Base-by-base conservation (phyloP, 1,284 basidiomycete genomes). In the Apiotrichum veenhuisii region DNA sequence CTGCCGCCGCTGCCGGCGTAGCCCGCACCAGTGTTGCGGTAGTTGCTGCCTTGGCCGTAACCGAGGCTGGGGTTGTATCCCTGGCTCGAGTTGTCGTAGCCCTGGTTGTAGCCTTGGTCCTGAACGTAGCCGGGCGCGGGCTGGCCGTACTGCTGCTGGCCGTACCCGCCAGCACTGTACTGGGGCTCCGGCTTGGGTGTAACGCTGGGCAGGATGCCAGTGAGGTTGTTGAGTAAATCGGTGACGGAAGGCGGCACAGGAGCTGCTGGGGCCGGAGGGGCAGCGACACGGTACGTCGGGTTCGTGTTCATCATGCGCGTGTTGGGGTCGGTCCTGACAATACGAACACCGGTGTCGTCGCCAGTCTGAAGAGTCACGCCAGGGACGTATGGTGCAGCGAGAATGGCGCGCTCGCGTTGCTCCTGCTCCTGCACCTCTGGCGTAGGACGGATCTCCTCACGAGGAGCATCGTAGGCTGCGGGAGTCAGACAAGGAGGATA, bases 331-430 rank as follows among this genome's bases (percentile, higher is more conserved):
- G 20, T 25, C 10, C 7, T 14, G 12, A 68, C 60, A 20, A 61
- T 56, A 11, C 55, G 46, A 2, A 70, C 69, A 14, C 43, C 55
- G 1, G 47, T 42, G 46, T 74, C 70, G 42, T 62, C 57, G 1
- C 68, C 58, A 14, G 60, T 52, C 1, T 59, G 43, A 3, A 62
- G 60, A 11, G 56, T 55, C 11, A 53, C 47, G 44, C 57, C 61
- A 5, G 55, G 40, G n/a, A 55, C 49, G 52, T 69, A 67, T 5
- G 49, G 45, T 9, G 64, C 59, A 26, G 64, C 64, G 9, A 72
- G 63, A 20, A 68, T 61, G 3, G 66, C 56, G 11, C 63, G 55
- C 43, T 73, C 72, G 20, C 72, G 58, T 22, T 53, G 49, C n/a
- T 65, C 68, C 59, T 75, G 73, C 0, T 26, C 58, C 8, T 51